phyloP scores from a whole-genome alignment of 352 stramenopile species.

The Phytophthora quininea region DNA sequence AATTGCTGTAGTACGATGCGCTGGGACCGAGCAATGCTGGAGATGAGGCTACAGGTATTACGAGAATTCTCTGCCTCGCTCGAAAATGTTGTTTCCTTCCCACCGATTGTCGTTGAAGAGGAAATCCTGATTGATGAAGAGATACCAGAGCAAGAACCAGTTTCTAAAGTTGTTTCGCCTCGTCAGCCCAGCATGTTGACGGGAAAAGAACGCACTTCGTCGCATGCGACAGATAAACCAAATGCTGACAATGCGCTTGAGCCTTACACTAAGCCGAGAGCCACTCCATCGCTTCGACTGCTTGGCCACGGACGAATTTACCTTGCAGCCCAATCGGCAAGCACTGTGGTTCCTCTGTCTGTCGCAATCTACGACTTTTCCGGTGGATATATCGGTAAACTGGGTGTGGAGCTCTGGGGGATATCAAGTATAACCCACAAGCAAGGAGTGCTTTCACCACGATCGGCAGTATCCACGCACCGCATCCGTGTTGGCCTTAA shows the following conservation, averaged over 20 bases:
- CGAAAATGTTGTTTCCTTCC: slow-evolving; percentile 34
- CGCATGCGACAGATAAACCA: slow-evolving; percentile 13
- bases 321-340: slow-evolving; percentile 23
- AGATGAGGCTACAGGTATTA: slow-evolving; percentile 53
- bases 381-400: slow-evolving; percentile 30
- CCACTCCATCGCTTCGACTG: slow-evolving; percentile 28
- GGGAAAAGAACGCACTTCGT: slow-evolving; percentile 7
- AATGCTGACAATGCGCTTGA: slow-evolving; percentile 3
- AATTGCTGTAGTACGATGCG: slow-evolving; percentile 49
- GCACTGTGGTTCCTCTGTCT: slow-evolving; percentile 21
- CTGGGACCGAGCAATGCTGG: slow-evolving; percentile 50
- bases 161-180: slow-evolving; percentile 18
- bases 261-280: slow-evolving; percentile 9
- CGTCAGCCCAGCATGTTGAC: slow-evolving; percentile 25
- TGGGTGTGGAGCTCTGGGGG: slow-evolving; percentile 29
- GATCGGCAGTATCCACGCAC: slow-evolving; percentile 11
- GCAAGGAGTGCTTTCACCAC: slow-evolving; percentile 24
- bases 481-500: slow-evolving; percentile 32
- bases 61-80: slow-evolving; percentile 54
- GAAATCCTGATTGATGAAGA: slow-evolving; percentile 27
- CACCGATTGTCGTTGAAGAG: slow-evolving; percentile 1
- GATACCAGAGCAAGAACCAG: slow-evolving; percentile 13
- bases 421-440: slow-evolving; percentile 19
- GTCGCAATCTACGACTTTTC: slow-evolving; percentile 45
- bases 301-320: slow-evolving; percentile 40